Percentiles rank a stretch among this genome's conserved stretches.
Conservation (phyloP, 306 rosid species). For the Quercus glauca region DNA sequence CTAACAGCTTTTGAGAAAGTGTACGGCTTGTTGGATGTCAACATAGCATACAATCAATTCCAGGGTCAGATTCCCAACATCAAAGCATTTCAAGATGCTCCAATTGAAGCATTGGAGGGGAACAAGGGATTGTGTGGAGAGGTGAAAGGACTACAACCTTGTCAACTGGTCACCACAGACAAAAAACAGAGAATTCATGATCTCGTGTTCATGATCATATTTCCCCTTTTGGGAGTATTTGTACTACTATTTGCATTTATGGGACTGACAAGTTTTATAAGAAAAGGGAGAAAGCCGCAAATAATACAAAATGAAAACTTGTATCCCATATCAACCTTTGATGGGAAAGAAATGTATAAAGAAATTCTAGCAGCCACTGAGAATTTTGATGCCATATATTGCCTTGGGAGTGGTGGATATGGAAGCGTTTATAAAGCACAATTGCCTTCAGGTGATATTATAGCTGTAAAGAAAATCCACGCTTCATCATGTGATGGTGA, state of each 20-base stretch:
- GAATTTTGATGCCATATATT: slow-evolving; percentile 14
- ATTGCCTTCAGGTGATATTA: background rate
- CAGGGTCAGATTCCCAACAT: slow-evolving; percentile 18
- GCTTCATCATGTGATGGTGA: background rate
- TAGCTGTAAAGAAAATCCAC: slow-evolving; percentile 19
- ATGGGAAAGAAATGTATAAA: slow-evolving; percentile 14
- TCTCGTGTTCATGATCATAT: background rate
- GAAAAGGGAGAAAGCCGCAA: background rate
- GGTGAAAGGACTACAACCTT: slow-evolving; percentile 5
- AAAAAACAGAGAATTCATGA: background rate
- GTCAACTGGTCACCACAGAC: background rate
- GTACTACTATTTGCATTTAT: background rate
- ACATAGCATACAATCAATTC: slow-evolving; percentile 18
- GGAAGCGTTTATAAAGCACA: slow-evolving; percentile 24
- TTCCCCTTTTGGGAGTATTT: slow-evolving; percentile 3
- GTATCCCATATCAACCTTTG: background rate
- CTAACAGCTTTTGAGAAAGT: slow-evolving; percentile 1
- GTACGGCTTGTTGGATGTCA: background rate
- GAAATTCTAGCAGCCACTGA: slow-evolving; percentile 25
- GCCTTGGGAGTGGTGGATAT: slow-evolving; percentile 29
- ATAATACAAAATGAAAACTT: background rate
- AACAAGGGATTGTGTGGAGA: slow-evolving; percentile 20
- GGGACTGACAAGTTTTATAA: background rate
- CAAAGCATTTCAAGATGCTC: slow-evolving; percentile 7
- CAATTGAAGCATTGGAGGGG: background rate